A percentile compares a stretch with the other conserved stretches of the same genome.
Evolutionary conservation across 495 filamentous ascomycete species (phyloP).

Genomic region (Pseudomonodictys pantanalensis): DNA sequence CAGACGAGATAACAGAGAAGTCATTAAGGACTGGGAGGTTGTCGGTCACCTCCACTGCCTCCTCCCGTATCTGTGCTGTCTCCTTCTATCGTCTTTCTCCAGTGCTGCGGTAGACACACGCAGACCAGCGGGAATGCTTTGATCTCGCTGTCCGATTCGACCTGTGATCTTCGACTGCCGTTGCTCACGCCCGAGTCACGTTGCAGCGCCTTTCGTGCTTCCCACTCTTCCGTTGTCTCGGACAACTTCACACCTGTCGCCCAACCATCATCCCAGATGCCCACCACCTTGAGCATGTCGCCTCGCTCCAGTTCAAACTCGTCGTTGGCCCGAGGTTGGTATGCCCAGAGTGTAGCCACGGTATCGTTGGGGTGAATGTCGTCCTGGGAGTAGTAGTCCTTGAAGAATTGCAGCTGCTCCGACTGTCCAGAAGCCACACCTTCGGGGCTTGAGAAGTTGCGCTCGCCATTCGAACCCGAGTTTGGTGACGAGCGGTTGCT

Average conservation of each 20-base stretch:
- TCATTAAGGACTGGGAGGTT: slow-evolving; percentile 28
- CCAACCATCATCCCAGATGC: slow-evolving; percentile 99
- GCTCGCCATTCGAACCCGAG: slow-evolving; percentile 58
- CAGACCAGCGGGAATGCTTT: slow-evolving; percentile 98
- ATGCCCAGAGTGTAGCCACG: slow-evolving; percentile 93
- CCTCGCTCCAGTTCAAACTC: slow-evolving; percentile 93
- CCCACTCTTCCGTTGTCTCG: slow-evolving; percentile 86
- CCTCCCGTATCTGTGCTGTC: slow-evolving; percentile 45
- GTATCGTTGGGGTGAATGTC: slow-evolving; percentile 90
- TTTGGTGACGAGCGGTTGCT: slow-evolving; percentile 73
- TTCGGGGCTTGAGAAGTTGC: slow-evolving; percentile 77
- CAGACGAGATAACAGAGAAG: slow-evolving; percentile 12
- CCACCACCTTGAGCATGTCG: slow-evolving; percentile 97
- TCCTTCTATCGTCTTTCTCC: slow-evolving; percentile 94
- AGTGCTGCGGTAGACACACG: slow-evolving; percentile 94
- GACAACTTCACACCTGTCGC: slow-evolving; percentile 84
- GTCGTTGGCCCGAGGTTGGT: slow-evolving; percentile 87
- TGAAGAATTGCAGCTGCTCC: slow-evolving; percentile 92
- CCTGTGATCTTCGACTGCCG: slow-evolving; percentile 61
- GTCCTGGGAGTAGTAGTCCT: slow-evolving; percentile 97
- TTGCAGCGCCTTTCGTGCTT: slow-evolving; percentile 68
- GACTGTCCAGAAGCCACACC: slow-evolving; percentile 84
- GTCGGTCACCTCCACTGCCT: slow-evolving; percentile 26
- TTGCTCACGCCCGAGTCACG: slow-evolving; percentile 92
- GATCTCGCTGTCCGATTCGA: slow-evolving; percentile 75